Conservation (phyloP, 2,329 filamentous ascomycete species). For the Pestalotiopsis sp. region DNA sequence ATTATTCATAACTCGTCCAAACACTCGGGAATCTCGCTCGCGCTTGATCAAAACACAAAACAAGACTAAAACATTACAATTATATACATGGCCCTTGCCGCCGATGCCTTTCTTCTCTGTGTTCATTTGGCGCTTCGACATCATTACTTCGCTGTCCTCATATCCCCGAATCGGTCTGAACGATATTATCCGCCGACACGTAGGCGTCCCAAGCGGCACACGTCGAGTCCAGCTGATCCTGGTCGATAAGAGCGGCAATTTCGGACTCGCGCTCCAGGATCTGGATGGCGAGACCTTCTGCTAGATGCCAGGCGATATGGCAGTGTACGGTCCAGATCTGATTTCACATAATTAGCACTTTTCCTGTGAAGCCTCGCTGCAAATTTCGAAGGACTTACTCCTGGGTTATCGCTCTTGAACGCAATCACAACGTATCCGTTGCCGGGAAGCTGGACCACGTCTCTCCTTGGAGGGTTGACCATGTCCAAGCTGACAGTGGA, state of each 20-base stretch:
- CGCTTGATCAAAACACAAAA: background rate
- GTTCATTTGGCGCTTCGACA: background rate
- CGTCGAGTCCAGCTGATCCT: slow-evolving; percentile 18
- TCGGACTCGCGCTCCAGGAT: slow-evolving; percentile 41
- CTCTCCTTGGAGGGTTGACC: slow-evolving; percentile 47
- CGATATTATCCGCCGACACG: slow-evolving; percentile 17
- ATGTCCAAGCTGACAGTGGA: slow-evolving; percentile 30
- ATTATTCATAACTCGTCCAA: background rate
- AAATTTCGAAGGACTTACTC: slow-evolving; percentile 20
- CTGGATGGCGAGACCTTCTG: slow-evolving; percentile 51
- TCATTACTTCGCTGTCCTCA: slow-evolving; percentile 15
- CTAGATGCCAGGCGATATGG: slow-evolving; percentile 50
- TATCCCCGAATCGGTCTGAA: slow-evolving; percentile 34
- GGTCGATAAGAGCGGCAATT: slow-evolving; percentile 23
- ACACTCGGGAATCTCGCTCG: background rate
- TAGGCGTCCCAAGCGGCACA: slow-evolving; percentile 32
- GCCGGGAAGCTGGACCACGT: slow-evolving; percentile 46
- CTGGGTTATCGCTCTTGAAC: slow-evolving; percentile 53
- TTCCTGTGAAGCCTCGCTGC: background rate
- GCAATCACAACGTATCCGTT: slow-evolving; percentile 49
- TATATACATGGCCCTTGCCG: background rate
- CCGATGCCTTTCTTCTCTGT: background rate
- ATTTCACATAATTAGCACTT: background rate
- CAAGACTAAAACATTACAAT: background rate
- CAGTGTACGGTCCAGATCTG: slow-evolving; percentile 39